Evolutionary conservation across 345 rosid species (phyloP).

Genomic region (Linum trigynum): DNA sequence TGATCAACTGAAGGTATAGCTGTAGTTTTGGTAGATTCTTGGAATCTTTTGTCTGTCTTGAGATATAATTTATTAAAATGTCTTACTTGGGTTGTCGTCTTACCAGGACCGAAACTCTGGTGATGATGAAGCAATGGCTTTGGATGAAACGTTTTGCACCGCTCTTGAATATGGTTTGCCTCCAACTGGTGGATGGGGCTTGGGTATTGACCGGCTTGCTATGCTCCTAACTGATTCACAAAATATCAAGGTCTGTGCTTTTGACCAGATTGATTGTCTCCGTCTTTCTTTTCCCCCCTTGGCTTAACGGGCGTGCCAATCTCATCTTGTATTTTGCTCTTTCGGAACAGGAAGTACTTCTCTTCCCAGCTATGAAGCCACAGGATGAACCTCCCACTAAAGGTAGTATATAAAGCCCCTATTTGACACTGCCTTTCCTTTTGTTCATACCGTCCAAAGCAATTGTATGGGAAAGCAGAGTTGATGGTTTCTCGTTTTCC

Average conservation of each 20-base stretch:
- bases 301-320: not conserved
- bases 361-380: constrained; percentile 98
- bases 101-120: constrained; percentile 82
- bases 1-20: constrained; percentile 80
- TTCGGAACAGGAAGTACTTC: constrained; percentile 72
- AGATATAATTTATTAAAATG: not conserved
- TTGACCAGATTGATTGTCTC: no score
- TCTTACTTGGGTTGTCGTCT: not conserved
- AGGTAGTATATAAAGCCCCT: constrained; percentile 24
- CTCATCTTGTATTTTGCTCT: constrained; percentile 12
- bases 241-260: constrained; percentile 67
- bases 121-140: constrained; percentile 97
- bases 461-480: no score
- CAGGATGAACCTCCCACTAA: constrained; percentile 64
- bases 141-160: constrained; percentile 82
- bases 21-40: not conserved
- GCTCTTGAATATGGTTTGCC: constrained; percentile 89
- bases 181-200: constrained; percentile 97
- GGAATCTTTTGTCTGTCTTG: not conserved
- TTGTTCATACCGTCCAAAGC: no score
- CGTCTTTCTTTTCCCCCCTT: constrained; percentile 5
- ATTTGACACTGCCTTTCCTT: no score
- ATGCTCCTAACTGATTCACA: constrained; percentile 91
- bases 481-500: no score
- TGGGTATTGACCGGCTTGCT: constrained; percentile 80